These are phyloP conservation scores for Gamsiella multidivaricata DNA, from an alignment of 192 early-diverging fungal species.

Conservation along the genomic window DNA sequence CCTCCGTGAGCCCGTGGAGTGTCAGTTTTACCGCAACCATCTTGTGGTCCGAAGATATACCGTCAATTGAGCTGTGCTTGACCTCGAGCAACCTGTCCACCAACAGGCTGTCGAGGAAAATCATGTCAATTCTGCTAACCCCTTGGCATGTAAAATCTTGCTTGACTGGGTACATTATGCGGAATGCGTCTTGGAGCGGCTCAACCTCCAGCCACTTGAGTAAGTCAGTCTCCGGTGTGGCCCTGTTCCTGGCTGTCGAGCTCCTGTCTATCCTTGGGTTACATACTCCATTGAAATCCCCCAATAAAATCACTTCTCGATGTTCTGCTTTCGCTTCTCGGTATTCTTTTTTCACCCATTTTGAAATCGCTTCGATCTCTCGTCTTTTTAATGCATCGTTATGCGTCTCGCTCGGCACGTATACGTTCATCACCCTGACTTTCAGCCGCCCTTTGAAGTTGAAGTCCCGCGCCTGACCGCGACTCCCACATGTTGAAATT, in stretches of 20 bases:
- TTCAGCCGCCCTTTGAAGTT: constrained; percentile 8
- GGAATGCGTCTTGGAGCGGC: not conserved
- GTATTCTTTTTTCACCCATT: not conserved
- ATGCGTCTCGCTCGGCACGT: constrained; percentile 11
- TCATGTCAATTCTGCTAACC: not conserved
- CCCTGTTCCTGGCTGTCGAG: not conserved
- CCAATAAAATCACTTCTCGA: not conserved
- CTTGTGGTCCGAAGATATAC: not conserved
- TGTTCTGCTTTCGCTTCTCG: not conserved
- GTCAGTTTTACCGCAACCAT: not conserved
- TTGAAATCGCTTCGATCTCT: not conserved
- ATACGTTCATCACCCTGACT: constrained; percentile 3
- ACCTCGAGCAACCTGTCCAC: not conserved
- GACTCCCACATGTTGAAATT: not conserved
- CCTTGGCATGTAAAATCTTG: constrained; percentile 6
- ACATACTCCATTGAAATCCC: not conserved
- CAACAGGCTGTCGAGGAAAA: not conserved
- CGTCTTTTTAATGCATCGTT: no score
- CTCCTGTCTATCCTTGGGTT: not conserved
- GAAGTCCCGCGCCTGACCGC: not conserved
- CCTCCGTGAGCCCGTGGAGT: not conserved
- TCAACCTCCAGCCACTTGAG: not conserved
- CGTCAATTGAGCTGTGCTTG: not conserved
- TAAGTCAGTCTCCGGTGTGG: not conserved
- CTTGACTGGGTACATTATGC: not conserved